These are phyloP conservation scores for Pulveroboletus sp. DNA, from an alignment of 768 basidiomycete species.

Conservation along the genomic window DNA sequence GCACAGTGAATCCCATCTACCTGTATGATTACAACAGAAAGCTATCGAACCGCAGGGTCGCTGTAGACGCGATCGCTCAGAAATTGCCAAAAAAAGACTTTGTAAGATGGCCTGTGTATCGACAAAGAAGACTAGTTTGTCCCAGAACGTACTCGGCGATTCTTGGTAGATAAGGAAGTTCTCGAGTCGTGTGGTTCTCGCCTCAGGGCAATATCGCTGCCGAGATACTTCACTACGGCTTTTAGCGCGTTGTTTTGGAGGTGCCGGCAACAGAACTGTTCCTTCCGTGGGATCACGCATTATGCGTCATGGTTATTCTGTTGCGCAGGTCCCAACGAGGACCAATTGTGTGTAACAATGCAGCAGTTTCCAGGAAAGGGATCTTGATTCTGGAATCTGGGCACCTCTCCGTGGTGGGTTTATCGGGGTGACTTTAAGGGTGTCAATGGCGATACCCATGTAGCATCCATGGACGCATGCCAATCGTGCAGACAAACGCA, in stretches of 20 bases:
- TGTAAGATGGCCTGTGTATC: slow-evolving; percentile 63
- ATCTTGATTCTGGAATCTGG: slow-evolving; percentile 37
- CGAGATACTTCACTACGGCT: slow-evolving; percentile 59
- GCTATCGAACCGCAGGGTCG: slow-evolving; percentile 51
- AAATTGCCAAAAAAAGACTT: slow-evolving; percentile 49
- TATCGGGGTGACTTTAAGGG: slow-evolving; percentile 26
- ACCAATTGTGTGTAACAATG: slow-evolving; percentile 58
- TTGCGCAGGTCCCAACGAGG: slow-evolving; percentile 50
- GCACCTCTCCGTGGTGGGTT: slow-evolving; percentile 32
- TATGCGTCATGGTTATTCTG: too few species aligned
- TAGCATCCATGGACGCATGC: too few species aligned
- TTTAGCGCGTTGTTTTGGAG: slow-evolving; percentile 65
- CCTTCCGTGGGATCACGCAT: background rate
- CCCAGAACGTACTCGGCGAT: background rate
- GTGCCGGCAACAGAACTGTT: slow-evolving; percentile 11
- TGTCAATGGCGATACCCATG: slow-evolving; percentile 21
- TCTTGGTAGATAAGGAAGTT: slow-evolving; percentile 58
- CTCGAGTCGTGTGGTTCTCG: slow-evolving; percentile 52
- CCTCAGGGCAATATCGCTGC: slow-evolving; percentile 51
- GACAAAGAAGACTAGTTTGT: slow-evolving; percentile 50
- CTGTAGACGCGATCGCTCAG: slow-evolving; percentile 52
- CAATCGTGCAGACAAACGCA: too few species aligned
- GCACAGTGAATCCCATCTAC: slow-evolving; percentile 59
- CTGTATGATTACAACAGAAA: slow-evolving; percentile 55
- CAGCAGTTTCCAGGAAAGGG: slow-evolving; percentile 31